Evolutionary conservation across 106 monocot genomes (phyloP), one percentile per base, ranked within the genome.

Genomic region (Acanthochlamys bracteata): DNA sequence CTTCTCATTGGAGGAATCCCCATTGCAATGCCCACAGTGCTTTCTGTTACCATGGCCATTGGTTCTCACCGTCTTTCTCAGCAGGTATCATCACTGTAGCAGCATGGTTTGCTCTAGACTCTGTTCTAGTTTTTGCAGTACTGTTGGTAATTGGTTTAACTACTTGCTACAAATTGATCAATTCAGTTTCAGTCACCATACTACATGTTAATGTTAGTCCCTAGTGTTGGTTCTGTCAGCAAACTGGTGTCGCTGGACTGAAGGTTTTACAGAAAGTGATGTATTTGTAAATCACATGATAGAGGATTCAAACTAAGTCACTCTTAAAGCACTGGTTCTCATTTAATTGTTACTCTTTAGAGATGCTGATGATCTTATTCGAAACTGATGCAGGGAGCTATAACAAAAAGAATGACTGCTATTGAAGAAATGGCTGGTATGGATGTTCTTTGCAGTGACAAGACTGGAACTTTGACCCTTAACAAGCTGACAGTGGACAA

Each of bases 21-120:
- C 41, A 98, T 98, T 57, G 96, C 96, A 11, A 98, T 98, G 96
- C 96, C 96, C 19, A 98, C 96, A 19, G 96, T 98, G 20, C 69
- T 98, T 10, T 98, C 96, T 70, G 96, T 98, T 17, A 98, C 96
- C n/a, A 98, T 98, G 96, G 96, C 96, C 42, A 98, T 98, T 61
- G 96, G 96, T 41, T 88, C 96, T 45, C 96, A 98, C 76, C 87
- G 88, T 41, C 66, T 98, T 39, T 69, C 96, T 41, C 85, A 88
- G 71, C 96, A 98, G 96, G 95, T 96, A 51, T 17, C 15, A 26
- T 26, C 16, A 59, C 25, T 64, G 49, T 33, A 33, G 33, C 6
- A 6, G 33, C 33, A 33, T 33, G 33, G 6, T 33, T 33, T 33
- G 33, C 33, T 33, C 33, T 49, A 49, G 49, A 49, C 4, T 49